Evolutionary conservation across 1,284 basidiomycete species (phyloP).

Genomic region (Rhodotorula sp.): DNA sequence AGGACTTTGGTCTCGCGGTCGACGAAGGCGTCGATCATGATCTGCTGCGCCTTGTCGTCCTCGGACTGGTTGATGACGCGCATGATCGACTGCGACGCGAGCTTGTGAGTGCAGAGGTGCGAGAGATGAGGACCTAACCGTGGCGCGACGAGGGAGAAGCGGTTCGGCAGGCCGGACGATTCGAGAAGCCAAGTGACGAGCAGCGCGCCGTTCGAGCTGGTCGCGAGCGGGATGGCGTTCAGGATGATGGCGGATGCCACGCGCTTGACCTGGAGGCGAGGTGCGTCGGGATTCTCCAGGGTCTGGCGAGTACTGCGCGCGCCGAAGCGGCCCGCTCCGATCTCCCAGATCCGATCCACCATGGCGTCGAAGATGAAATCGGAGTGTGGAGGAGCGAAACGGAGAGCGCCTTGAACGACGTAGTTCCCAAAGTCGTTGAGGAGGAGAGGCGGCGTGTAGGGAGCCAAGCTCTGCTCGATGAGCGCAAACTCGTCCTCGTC

Average conservation of each 20-base stretch:
- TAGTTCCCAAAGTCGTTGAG: conserved; percentile 81
- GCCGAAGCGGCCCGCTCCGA: conserved; percentile 67
- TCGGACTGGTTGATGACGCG: conserved; percentile 54
- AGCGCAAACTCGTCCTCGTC: conserved; percentile 82
- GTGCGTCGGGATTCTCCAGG: conserved; percentile 82
- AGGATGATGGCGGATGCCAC: conserved; percentile 91
- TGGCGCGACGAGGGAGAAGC: conserved; percentile 87
- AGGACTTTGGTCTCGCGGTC: conserved; percentile 59
- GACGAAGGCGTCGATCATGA: conserved; percentile 48
- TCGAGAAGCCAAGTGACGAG: conserved; percentile 96
- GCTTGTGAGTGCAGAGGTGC: conserved; percentile 95
- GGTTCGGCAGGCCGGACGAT: conserved; percentile 83
- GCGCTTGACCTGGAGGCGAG: conserved; percentile 64
- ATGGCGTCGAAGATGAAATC: conserved; percentile 99
- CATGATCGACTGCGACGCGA: conserved; percentile 89
- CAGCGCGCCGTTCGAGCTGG: conserved; percentile 93
- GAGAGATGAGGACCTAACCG: conserved; percentile 94
- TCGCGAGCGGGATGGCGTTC: conserved; percentile 95
- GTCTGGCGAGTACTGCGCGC: conserved; percentile 97
- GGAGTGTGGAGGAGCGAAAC: conserved; percentile 81
- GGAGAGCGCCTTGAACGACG: conserved; percentile 90
- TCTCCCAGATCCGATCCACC: conserved; percentile 92
- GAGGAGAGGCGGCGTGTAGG: conserved; percentile 89
- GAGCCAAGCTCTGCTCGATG: conserved; percentile 79
- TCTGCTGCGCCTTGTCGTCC: conserved; percentile 46